Evolutionary conservation across 2,329 filamentous ascomycete species (phyloP).

Genomic region (Verticillium nubilum): DNA sequence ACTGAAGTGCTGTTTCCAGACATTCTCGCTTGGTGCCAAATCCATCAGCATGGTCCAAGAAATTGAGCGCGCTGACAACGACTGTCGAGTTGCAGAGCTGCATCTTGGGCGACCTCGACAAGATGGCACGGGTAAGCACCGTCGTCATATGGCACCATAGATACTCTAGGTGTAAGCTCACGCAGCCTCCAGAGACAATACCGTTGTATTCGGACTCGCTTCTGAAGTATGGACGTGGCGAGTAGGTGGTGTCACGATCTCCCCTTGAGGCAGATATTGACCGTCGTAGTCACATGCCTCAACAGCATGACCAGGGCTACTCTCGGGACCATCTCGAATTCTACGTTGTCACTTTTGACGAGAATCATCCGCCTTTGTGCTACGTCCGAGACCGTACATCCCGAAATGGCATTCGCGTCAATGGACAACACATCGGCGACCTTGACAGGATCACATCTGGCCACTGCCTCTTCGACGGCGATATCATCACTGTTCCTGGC

Average conservation of each 20-base stretch:
- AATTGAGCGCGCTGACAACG: background rate
- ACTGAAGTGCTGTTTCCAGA: no score
- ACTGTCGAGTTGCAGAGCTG: background rate
- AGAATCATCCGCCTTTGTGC: conserved; percentile 30
- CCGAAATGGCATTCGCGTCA: conserved; percentile 48
- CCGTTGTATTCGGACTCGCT: background rate
- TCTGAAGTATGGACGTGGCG: background rate
- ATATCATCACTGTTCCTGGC: conserved; percentile 39
- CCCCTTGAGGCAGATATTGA: background rate
- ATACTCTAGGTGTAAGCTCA: background rate
- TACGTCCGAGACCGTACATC: conserved; percentile 54
- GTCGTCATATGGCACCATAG: background rate
- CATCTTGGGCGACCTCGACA: background rate
- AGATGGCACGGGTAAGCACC: background rate
- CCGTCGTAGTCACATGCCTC: background rate
- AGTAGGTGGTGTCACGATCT: background rate
- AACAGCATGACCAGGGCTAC: conserved; percentile 18
- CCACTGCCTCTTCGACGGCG: conserved; percentile 44
- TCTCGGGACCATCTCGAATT: conserved; percentile 51
- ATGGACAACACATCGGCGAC: conserved; percentile 37
- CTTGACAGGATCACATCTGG: conserved; percentile 30
- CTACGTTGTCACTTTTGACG: conserved; percentile 48
- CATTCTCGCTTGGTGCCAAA: background rate
- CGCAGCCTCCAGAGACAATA: background rate
- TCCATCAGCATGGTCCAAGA: background rate